Conservation (phyloP, 495 filamentous ascomycete species). For the Tricharina praecox region DNA sequence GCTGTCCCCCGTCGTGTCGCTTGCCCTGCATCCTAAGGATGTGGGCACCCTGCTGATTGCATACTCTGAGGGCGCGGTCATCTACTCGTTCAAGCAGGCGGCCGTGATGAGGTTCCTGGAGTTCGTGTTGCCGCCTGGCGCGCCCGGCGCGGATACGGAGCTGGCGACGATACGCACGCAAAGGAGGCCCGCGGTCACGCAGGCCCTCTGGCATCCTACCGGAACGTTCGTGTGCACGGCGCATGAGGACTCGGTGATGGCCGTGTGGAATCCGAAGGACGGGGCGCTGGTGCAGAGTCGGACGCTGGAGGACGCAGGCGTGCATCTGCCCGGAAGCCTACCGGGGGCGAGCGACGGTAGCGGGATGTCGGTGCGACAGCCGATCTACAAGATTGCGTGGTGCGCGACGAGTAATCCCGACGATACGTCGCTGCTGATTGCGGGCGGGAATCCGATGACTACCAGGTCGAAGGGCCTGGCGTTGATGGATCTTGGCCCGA, state of each 20-base stretch:
- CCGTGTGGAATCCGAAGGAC: conserved; percentile 89
- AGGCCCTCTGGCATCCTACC: conserved; percentile 86
- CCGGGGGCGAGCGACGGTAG: conserved; percentile 31
- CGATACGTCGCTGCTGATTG: conserved; percentile 75
- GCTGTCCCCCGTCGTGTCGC: conserved; percentile 45
- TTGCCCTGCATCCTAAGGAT: conserved; percentile 77
- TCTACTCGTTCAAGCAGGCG: conserved; percentile 86
- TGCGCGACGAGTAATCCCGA: conserved; percentile 83
- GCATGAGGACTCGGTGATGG: conserved; percentile 76
- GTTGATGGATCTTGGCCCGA: conserved; percentile 74
- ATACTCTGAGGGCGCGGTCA: conserved; percentile 69
- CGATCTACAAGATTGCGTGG: conserved; percentile 66
- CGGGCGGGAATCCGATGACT: conserved; percentile 53
- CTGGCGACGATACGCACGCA: conserved; percentile 33
- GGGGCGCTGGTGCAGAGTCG: conserved; percentile 70
- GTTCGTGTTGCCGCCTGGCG: conserved; percentile 64
- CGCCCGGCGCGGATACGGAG: conserved; percentile 67
- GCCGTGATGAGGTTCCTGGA: conserved; percentile 58
- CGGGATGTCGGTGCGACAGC: conserved; percentile 42
- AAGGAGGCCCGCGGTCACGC: conserved; percentile 53
- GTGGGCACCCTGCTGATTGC: conserved; percentile 82
- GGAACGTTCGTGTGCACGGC: conserved; percentile 77
- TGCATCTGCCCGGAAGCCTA: conserved; percentile 44
- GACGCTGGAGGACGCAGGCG: conserved; percentile 52
- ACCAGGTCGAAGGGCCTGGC: conserved; percentile 56